Conservation (phyloP, 768 basidiomycete species). For the Auriscalpium vulgare region DNA sequence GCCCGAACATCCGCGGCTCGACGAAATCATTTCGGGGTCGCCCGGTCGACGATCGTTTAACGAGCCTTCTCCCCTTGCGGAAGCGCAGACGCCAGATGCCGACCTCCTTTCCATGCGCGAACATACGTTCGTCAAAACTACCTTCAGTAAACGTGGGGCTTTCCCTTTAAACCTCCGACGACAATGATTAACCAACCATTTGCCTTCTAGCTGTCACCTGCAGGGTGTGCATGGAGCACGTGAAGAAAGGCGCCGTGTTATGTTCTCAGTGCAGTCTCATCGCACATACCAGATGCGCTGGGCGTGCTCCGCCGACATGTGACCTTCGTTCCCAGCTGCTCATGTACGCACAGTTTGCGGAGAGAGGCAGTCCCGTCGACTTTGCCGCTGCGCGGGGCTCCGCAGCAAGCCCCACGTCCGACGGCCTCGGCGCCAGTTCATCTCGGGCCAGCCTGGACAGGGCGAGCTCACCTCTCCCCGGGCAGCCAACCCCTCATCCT, state of each 20-base stretch:
- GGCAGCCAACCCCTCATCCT: slow-evolving; percentile 8
- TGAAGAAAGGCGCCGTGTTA: slow-evolving; percentile 82
- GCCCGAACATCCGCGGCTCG: slow-evolving; percentile 14
- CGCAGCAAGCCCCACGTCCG: background rate
- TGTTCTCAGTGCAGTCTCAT: slow-evolving; percentile 89
- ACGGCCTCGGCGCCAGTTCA: slow-evolving; percentile 7
- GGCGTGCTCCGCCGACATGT: slow-evolving; percentile 70
- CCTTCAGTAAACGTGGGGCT: slow-evolving; percentile 81
- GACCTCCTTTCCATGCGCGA: slow-evolving; percentile 53
- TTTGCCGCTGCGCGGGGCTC: slow-evolving; percentile 48
- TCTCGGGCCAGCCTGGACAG: slow-evolving; percentile 10
- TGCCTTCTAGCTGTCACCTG: slow-evolving; percentile 66
- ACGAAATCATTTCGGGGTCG: slow-evolving; percentile 9
- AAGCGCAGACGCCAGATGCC: slow-evolving; percentile 24
- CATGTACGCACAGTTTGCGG: slow-evolving; percentile 70
- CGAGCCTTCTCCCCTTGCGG: slow-evolving; percentile 16
- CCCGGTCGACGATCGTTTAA: slow-evolving; percentile 4
- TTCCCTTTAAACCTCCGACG: background rate
- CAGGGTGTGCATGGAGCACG: slow-evolving; percentile 68
- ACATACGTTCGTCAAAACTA: slow-evolving; percentile 87
- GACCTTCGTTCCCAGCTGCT: slow-evolving; percentile 78
- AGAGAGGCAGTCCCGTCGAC: slow-evolving; percentile 50
- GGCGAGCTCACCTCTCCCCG: slow-evolving; percentile 1
- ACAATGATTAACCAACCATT: slow-evolving; percentile 2
- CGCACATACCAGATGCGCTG: slow-evolving; percentile 70